Conservation (phyloP, 495 filamentous ascomycete genomes). For the Xylaria scruposa region DNA sequence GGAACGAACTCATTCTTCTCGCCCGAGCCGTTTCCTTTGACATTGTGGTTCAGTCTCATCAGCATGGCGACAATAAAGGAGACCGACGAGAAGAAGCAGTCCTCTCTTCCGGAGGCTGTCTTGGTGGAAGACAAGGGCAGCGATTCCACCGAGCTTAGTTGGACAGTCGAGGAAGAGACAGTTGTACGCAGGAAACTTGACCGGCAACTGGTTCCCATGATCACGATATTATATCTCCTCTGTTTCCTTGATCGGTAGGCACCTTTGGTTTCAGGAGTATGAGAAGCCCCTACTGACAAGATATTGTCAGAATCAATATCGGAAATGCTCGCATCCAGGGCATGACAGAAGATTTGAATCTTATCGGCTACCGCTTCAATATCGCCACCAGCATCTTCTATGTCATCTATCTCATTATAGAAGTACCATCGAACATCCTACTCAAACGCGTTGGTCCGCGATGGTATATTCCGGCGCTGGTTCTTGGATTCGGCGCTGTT, state of each 20-base stretch:
- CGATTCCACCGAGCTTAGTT: conserved; percentile 39
- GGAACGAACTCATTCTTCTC: not conserved
- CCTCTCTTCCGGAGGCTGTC: conserved; percentile 33
- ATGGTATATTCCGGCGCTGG: conserved; percentile 68
- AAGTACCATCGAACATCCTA: conserved; percentile 70
- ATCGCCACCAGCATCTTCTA: conserved; percentile 67
- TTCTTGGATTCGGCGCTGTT: conserved; percentile 56
- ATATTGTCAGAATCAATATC: conserved; percentile 63
- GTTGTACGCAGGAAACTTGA: conserved; percentile 59
- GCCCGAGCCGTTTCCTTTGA: not conserved
- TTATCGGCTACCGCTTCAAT: conserved; percentile 61
- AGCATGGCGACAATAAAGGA: conserved; percentile 36
- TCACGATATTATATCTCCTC: conserved; percentile 61
- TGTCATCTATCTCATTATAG: conserved; percentile 70
- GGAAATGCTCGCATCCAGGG: conserved; percentile 71
- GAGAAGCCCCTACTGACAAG: conserved; percentile 28
- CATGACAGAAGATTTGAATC: conserved; percentile 58
- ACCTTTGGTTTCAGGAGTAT: not conserved
- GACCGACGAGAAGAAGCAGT: conserved; percentile 35
- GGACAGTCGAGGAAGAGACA: conserved; percentile 59
- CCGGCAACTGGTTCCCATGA: conserved; percentile 57
- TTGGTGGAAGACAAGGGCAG: conserved; percentile 37
- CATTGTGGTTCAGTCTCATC: conserved; percentile 15
- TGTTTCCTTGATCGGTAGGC: conserved; percentile 55
- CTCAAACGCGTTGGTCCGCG: conserved; percentile 65